Base-by-base conservation (phyloP, 306 rosid species). In the Acmispon strigosus region DNA sequence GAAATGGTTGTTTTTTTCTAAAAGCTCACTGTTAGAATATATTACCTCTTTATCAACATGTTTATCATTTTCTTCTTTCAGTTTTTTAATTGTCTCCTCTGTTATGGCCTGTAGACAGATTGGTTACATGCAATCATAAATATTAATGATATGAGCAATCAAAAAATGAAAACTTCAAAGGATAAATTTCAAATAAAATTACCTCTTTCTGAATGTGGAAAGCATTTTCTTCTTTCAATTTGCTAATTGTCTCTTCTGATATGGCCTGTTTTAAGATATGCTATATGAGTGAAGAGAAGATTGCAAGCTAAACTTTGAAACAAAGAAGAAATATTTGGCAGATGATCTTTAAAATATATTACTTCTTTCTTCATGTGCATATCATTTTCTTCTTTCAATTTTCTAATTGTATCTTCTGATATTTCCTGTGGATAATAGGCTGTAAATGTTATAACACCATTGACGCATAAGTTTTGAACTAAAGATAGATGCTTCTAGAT, bases 21-120 rank as follows among this genome's bases (percentile, higher is more conserved):
- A 44, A 64, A 10, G 56, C 15, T 65, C 24, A n/a, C n/a, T n/a
- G n/a, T n/a, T n/a, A n/a, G n/a, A 69, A 42, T n/a, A 66, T 36
- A 74, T 64, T 75, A 88, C 87, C 88, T 82, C 79, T 49, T 77
- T 85, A 66, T 72, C 84, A 57, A 81, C 32, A 51, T 70, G 76
- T 49, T 65, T 64, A 67, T 73, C 77, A 47, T 74, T 82, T 50
- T 82, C 85, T 68, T 74, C 83, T 49, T 41, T 73, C 44, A 88
- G 76, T 50, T 58, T 76, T 69, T 48, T 62, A 42, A 81, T 66
- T 6, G 70, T 72, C 71, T 77, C 86, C 79, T 82, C 81, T 15
- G 81, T 54, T 50, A 42, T 49, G 48, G 56, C 56, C 76, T 61
- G 74, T n/a, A 29, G 45, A 70, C 53, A 59, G 73, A 58, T 44